These are phyloP conservation scores for Rheum nobile DNA, from an alignment of 148 eudicot species.

Conservation along the genomic window DNA sequence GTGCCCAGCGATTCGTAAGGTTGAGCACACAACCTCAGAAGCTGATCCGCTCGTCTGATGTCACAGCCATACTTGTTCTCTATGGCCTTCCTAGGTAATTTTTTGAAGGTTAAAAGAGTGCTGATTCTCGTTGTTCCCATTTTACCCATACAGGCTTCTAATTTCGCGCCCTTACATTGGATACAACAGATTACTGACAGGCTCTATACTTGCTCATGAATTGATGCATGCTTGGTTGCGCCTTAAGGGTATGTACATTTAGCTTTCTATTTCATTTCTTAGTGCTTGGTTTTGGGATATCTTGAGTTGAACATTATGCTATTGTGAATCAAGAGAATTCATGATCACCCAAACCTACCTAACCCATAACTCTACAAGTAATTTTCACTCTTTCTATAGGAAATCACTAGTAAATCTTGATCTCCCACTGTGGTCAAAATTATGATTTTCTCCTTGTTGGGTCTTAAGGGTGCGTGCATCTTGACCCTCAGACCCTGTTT, in stretches of 20 bases:
- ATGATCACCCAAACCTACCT: no score
- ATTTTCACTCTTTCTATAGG: no score
- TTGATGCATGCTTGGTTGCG: constrained; percentile 96
- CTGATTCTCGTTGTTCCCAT: background rate
- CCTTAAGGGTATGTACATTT: constrained; percentile 43
- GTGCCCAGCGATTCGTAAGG: constrained; percentile 60
- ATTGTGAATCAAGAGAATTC: background rate
- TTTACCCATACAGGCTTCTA: background rate
- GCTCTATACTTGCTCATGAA: constrained; percentile 93
- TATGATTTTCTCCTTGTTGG: no score
- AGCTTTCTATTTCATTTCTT: background rate
- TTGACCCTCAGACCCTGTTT: no score
- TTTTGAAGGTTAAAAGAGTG: background rate
- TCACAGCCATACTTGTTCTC: constrained; percentile 89
- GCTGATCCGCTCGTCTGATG: constrained; percentile 74
- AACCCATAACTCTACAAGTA: no score
- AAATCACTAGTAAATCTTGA: no score
- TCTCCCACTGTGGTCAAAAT: no score
- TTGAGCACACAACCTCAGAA: constrained; percentile 80
- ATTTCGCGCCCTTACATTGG: background rate
- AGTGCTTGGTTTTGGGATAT: background rate
- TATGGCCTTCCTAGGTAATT: constrained; percentile 89
- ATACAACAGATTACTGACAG: constrained; percentile 71
- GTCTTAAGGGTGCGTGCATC: no score
- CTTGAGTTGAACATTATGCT: background rate